Evolutionary conservation across 306 rosid species (phyloP), one percentile per base, ranked within the genome.

Genomic region (Sesbania bispinosa): DNA sequence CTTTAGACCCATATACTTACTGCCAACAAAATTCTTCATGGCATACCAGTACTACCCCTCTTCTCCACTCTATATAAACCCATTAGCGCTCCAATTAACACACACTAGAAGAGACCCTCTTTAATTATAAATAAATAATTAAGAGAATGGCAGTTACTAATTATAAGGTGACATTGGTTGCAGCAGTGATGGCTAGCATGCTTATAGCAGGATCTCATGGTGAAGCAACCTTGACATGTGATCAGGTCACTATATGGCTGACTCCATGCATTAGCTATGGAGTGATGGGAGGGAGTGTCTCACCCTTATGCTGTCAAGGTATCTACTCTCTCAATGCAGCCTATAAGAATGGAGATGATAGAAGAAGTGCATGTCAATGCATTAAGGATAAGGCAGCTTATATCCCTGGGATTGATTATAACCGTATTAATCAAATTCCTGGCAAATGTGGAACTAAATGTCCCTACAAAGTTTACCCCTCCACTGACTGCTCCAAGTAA

Each of bases 181-280:
- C 75, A 6, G 10, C 72, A 9, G 1, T 71, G 20, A 64, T 84
- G 38, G 60, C 48, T 0, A 84, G 74, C 70, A 73, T 83, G 76
- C 1, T 81, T 1, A 42, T 68, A 4, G 19, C 70, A 75, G 39
- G 66, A 2, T 23, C 32, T 43, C 54, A 60, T 13, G 67, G 2
- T 6, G 8, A 79, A 15, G 81, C 84, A 10, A 62, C 66, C 15
- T 1, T 87, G 26, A 71, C 87, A 6, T 90, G 96, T 55, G 84
- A 51, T 0, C 73, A 90, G 65, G 79, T 86, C 2, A 82, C 81
- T 0, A 16, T 20, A 1, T 85, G 79, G 71, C 73, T 90, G 2
- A 67, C 65, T 13, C 90, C 97, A 57, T 90, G 94, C 80, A 85
- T 90, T 20, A 55, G 73, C 72, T 90, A 77, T 51, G 94, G 58